Evolutionary conservation across 495 filamentous ascomycete genomes (phyloP), one percentile per base, ranked within the genome.

Genomic region (Penicilliopsis zonata): DNA sequence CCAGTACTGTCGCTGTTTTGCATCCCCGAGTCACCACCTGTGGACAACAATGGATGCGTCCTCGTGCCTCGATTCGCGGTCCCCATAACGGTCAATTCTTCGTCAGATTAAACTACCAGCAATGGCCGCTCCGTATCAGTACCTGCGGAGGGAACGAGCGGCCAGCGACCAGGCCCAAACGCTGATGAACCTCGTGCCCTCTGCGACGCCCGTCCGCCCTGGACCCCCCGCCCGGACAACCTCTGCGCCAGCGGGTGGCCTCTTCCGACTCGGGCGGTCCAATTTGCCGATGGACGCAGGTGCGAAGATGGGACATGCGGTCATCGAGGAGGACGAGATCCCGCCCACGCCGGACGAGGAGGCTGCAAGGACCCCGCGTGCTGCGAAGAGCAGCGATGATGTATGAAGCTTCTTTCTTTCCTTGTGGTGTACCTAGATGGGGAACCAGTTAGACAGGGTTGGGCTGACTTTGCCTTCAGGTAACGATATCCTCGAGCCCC

Each of bases 241-340:
- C 10, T 64, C 59, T 16, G 52, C 57, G 10, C 55, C 59, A 3
- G 36, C 38, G 14, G 55, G 46, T 7, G 52, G 36, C 19, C 34
- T 59, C 29, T 38, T 49, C 29, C 50, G 44, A 39, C 31, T 55
- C 9, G 52, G 58, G 23, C 27, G 37, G 22, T 31, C 38, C 2
- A 43, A 30, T 32, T 40, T 40, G 20, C 43, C 37, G 21, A 41
- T 35, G 33, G 44, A 45, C 10, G 19, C 37, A 8, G 50, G 37
- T 4, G 28, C 44, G 26, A 49, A 34, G 21, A n/a, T 40, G n/a
- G 50, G 39, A 27, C 44, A 48, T 18, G 42, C 55, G 5, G 40
- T 57, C 13, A 28, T 54, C 33, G 52, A 59, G 35, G 55, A 63
- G 23, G 50, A 56, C 12, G 55, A 61, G 36, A 41, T 27, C 10